Conservation (phyloP, 495 filamentous ascomycete species). For the Penicillium subrubescens region DNA sequence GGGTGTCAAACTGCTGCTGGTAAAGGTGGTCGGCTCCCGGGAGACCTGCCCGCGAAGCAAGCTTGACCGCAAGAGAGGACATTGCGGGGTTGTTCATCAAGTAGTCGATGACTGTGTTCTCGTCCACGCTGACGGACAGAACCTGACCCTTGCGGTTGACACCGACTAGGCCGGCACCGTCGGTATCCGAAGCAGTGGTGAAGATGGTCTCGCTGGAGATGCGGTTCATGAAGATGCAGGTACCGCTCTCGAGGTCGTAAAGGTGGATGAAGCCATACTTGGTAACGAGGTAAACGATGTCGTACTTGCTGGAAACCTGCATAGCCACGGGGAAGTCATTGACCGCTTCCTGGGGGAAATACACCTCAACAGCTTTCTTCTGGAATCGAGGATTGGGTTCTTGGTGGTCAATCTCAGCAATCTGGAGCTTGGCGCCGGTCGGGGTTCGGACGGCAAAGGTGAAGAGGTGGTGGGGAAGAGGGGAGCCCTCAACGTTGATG, state of each 20-base stretch:
- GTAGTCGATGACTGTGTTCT: slow-evolving; percentile 87
- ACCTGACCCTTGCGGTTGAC: slow-evolving; percentile 98
- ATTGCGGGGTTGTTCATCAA: slow-evolving; percentile 94
- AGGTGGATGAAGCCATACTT: slow-evolving; percentile 99
- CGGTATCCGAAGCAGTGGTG: slow-evolving; percentile 81
- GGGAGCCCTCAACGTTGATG: slow-evolving; percentile 81
- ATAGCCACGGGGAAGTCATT: slow-evolving; percentile 99
- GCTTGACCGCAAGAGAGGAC: slow-evolving; percentile 86
- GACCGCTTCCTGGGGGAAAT: slow-evolving; percentile 91
- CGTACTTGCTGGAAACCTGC: slow-evolving; percentile 94
- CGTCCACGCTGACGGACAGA: slow-evolving; percentile 87
- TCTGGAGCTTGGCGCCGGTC: slow-evolving; percentile 91
- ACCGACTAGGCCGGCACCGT: slow-evolving; percentile 84
- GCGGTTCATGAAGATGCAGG: slow-evolving; percentile 99
- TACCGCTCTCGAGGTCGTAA: slow-evolving; percentile 94
- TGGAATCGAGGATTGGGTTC: slow-evolving; percentile 81
- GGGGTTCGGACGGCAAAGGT: slow-evolving; percentile 90
- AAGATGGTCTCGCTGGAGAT: slow-evolving; percentile 99
- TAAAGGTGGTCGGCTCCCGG: slow-evolving; percentile 96
- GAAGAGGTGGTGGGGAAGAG: slow-evolving; percentile 91
- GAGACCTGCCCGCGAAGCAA: slow-evolving; percentile 90
- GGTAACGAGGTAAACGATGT: slow-evolving; percentile 93
- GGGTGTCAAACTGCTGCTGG: slow-evolving; percentile 85
- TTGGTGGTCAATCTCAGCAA: slow-evolving; percentile 96
- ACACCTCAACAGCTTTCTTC: slow-evolving; percentile 97